Evolutionary conservation across 352 stramenopile genomes (phyloP).

Genomic region (Phytophthora tubulina): DNA sequence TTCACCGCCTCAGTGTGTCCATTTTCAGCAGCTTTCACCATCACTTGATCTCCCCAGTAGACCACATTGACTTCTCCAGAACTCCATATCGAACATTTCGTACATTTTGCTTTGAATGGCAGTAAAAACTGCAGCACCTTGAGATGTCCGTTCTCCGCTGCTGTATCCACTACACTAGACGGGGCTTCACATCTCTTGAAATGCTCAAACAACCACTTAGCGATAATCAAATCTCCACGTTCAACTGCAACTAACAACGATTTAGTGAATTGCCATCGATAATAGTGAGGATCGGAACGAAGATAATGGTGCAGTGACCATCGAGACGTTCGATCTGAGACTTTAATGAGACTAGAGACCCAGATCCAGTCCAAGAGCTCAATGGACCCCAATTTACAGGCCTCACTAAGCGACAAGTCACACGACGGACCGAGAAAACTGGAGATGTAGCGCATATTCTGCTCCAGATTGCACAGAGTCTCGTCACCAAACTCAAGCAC

Average conservation of each 20-base stretch:
- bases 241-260: not conserved
- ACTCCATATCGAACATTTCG: too few species aligned
- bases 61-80: not conserved
- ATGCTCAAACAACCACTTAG: slow-evolving; percentile 3
- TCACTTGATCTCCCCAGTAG: not conserved
- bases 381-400: not conserved
- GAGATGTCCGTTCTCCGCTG: not conserved
- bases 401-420: too few species aligned
- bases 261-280: slow-evolving; percentile 1
- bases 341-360: not conserved
- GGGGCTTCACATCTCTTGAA: not conserved
- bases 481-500: too few species aligned
- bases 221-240: not conserved
- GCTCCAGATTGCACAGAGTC: too few species aligned
- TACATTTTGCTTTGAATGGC: too few species aligned
- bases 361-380: slow-evolving; percentile 6
- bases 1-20: not conserved
- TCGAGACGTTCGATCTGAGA: not conserved
- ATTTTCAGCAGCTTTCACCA: not conserved
- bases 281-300: not conserved
- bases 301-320: slow-evolving; percentile 5
- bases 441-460: too few species aligned
- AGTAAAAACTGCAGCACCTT: not conserved
- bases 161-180: not conserved
- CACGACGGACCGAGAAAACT: too few species aligned